Base-by-base conservation (phyloP, 2,329 filamentous ascomycete species). In the Cordyceps pruinosa region DNA sequence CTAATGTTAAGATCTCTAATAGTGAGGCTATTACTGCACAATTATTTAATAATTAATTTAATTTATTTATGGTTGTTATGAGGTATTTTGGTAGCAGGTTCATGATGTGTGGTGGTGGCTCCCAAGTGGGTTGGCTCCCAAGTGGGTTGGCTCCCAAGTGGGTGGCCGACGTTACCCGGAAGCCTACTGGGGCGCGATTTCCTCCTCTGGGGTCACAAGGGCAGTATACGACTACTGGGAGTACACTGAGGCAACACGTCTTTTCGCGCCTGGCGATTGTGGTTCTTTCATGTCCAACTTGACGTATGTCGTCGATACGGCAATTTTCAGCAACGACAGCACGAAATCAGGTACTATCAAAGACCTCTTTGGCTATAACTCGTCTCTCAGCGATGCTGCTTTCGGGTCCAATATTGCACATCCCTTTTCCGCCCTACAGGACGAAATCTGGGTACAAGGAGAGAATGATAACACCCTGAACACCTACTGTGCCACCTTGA, bases 201-300 rank as follows among this genome's bases (percentile, higher is more conserved):
- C 88, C 0, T 91, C 88, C 0, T 93, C 88, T 0, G 90, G 88
- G 0, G 89, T 94, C 0, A 89, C 88, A 0, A 81, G 83, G 59
- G 89, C 89, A 3, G 87, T 94, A 53, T 84, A 83, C 61, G 88
- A 95, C 64, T 93, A 86, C 71, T 93, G 88, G 79, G 69, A 80
- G 64, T 84, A 83, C 62, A 77, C 69, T 37, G 78, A 82, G 62
- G 80, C 78, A 0, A 75, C 76, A 0, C 73, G 76, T 1, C 66
- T 76, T 8, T 83, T 72, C 54, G 73, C 73, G 0, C 80, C 80
- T 64, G 70, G 77, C 0, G 79, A 82, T 28, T 94, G 90, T 65
- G 79, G 91, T 34, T 70, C 75, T 1, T 78, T 78, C 1, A 85
- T 84, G 0, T 83, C 87, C 65, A 84, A 75, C 60, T 64, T 83